Base-by-base conservation (phyloP, 768 basidiomycete species). In the Trametes punicea region DNA sequence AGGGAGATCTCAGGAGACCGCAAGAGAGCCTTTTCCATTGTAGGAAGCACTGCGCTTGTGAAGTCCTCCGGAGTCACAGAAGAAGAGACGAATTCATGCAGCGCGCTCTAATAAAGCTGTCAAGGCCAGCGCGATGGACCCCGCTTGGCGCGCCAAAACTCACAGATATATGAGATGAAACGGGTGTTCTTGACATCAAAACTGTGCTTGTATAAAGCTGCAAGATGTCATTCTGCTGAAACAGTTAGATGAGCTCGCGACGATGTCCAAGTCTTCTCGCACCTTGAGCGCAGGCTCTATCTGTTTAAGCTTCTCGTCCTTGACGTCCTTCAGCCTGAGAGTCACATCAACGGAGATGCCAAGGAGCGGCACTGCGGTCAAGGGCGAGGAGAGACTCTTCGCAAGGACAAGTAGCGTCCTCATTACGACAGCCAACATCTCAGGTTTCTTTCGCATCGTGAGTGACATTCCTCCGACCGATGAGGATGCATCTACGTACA, bases 1-100 rank as follows among this genome's bases (percentile, higher is more conserved):
- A 96, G 76, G 0, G 87, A 82, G 38, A 81, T 75, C 69, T 96
- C 94, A 0, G 95, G 93, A 1, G 89, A 88, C 25, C 91, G 83
- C 9, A 92, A 71, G 7, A 96, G 67, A 1, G 89, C 82, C 62
- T 92, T 93, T 66, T 95, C 93, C 33, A 90, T 81, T 0, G 77
- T 76, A 0, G 92, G 90, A 0, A 94, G 70, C 40, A 95, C 73
- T 0, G 72, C 70, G 4, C 73, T 68, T 1, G 69, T 68, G 26
- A 93, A 71, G 33, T 87, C 83, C 0, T 79, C 75, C 0, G 74
- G 65, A 1, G 73, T 72, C 4, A 90, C 67, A 46, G 76, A 81
- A 0, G 71, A 76, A 2, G 70, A 65, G 55, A 91, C 78, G 67
- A 92, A 88, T 58, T 84, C 86, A 57, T 77, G 66, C 18, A 87